phyloP scores from a whole-genome alignment of 2,329 filamentous ascomycete species.

The Cyanodermella asteris region DNA sequence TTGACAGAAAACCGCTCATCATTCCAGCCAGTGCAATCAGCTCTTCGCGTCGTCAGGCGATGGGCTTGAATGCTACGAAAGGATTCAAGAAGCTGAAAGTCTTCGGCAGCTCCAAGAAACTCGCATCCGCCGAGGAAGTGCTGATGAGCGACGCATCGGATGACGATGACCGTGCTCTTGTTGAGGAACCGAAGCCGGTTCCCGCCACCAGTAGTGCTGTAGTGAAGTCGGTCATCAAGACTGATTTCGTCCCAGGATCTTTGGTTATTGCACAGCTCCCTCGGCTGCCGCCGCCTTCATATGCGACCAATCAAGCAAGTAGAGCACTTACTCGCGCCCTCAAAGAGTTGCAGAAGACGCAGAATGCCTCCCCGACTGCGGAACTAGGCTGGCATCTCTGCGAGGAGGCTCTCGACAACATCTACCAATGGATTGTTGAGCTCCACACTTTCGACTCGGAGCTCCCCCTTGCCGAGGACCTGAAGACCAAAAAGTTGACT shows the following conservation, averaged over 20 bases:
- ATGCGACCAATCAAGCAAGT: conserved; percentile 40
- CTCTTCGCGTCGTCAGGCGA: conserved; percentile 18
- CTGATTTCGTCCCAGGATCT: conserved; percentile 44
- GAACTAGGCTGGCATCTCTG: conserved; percentile 73
- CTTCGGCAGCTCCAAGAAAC: conserved; percentile 1
- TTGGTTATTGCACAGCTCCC: conserved; percentile 41
- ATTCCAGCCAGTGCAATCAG: conserved; percentile 32
- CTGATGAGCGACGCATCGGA: conserved; percentile 26
- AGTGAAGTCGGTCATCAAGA: conserved; percentile 17
- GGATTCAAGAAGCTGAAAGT: conserved; percentile 8
- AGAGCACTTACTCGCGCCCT: conserved; percentile 44
- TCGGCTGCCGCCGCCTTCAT: conserved; percentile 40
- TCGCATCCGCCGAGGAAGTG: conserved; percentile 15
- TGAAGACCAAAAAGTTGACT: conserved; percentile 36
- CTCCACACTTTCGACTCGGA: conserved; percentile 55
- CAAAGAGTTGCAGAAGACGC: conserved; percentile 38
- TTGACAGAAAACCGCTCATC: conserved; percentile 15
- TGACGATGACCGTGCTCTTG: conserved; percentile 24
- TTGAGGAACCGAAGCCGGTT: conserved; percentile 5
- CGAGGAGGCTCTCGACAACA: conserved; percentile 39
- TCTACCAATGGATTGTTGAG: conserved; percentile 84
- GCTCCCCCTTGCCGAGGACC: conserved; percentile 52
- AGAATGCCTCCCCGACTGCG: conserved; percentile 36
- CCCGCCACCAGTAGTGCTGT: no score
- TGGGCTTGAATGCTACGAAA: conserved; percentile 7